Conservation (phyloP, 768 basidiomycete species). For the Termitomyces sp. region DNA sequence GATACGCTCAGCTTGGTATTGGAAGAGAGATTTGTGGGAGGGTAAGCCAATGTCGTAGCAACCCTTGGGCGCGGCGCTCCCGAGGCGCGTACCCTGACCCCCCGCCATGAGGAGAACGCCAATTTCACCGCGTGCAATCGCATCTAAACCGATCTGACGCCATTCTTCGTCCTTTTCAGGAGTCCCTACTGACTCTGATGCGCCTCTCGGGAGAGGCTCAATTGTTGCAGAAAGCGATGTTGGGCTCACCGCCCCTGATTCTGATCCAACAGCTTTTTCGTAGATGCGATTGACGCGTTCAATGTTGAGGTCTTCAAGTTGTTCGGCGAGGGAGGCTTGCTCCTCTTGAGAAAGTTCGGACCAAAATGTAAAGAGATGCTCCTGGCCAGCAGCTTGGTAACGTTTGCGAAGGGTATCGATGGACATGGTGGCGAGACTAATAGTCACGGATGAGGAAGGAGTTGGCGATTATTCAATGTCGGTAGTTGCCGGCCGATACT, state of each 20-base stretch:
- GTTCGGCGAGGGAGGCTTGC: slow-evolving; percentile 54
- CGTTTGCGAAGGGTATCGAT: slow-evolving; percentile 49
- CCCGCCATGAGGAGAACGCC: slow-evolving; percentile 98
- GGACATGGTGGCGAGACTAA: slow-evolving; percentile 38
- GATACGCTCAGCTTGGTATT: slow-evolving; percentile 97
- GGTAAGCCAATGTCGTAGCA: slow-evolving; percentile 97
- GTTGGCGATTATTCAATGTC: background rate
- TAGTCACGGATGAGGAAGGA: background rate
- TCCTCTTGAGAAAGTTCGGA: slow-evolving; percentile 59
- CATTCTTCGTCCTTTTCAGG: slow-evolving; percentile 62
- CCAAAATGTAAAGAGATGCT: slow-evolving; percentile 88
- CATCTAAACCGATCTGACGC: slow-evolving; percentile 72
- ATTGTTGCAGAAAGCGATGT: slow-evolving; percentile 40
- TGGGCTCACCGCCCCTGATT: slow-evolving; percentile 37
- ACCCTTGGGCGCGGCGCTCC: slow-evolving; percentile 90
- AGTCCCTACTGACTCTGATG: slow-evolving; percentile 56
- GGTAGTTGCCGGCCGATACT: slow-evolving; percentile 14
- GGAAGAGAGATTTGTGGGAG: slow-evolving; percentile 91
- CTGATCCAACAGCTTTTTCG: slow-evolving; percentile 64
- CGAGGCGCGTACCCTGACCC: slow-evolving; percentile 93
- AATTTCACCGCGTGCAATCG: slow-evolving; percentile 77
- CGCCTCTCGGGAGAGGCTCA: slow-evolving; percentile 74
- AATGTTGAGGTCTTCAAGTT: slow-evolving; percentile 80
- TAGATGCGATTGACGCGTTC: slow-evolving; percentile 89
- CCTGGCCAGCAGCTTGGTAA: slow-evolving; percentile 80